Base-by-base conservation (phyloP, 495 filamentous ascomycete species). In the Diplogelasinospora grovesii region DNA sequence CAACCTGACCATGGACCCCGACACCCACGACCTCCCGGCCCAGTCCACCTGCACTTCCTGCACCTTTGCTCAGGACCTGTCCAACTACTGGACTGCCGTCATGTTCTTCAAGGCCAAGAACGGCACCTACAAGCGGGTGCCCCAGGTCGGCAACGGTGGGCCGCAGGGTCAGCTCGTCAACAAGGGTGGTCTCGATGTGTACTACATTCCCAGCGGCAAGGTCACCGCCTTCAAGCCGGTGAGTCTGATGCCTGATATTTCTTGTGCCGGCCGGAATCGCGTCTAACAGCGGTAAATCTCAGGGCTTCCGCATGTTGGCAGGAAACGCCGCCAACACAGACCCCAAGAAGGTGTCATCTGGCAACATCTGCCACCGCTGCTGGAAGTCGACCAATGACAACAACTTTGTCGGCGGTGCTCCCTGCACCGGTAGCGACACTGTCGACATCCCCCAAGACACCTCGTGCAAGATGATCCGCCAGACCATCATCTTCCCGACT, bases 31-130 rank as follows among this genome's bases (percentile, higher is more conserved):
- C 22, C 61, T 74, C 13, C 69, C 79, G 20, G 57, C 70, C 22
- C 40, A 53, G 28, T 82, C 84, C 0, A 74, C 71, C 13, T 92
- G 86, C 62, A 82, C 81, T 25, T 79, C 83, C 9, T 86, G 83
- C 59, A 70, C 65, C 1, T 77, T 86, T 49, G 74, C 68, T 36
- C 62, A 77, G 48, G 85, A 90, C 60, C 70, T 80, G 57, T 83
- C 78, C 57, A 86, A 83, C 65, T 89, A 90, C 68, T 89, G 86
- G 86, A 78, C 77, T 24, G 80, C 85, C 14, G 65, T 69, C 53
- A 69, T 89, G 43, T 86, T 81, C 62, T 86, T 75, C 61, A 60
- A 77, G 50, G 71, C 73, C 21, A 68, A 77, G 63, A 88, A 89
- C 53, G 83, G 83, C 13, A 75, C 71, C 28, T 88, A 86, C 66